Conservation (phyloP, 2,329 filamentous ascomycete species). For the Arachnomyces sp. region DNA sequence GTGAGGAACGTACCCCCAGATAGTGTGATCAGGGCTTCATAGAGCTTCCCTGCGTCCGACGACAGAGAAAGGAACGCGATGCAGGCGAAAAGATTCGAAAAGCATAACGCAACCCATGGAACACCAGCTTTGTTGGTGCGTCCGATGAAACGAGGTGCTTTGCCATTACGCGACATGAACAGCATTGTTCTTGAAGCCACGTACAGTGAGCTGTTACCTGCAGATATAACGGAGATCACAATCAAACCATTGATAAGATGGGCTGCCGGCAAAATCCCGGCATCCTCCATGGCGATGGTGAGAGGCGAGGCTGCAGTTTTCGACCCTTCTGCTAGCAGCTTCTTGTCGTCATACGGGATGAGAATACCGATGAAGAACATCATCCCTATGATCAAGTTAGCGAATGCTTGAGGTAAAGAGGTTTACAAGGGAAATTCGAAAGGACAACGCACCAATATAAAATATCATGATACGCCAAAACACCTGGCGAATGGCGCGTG, state of each 20-base stretch:
- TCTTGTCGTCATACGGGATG: constrained; percentile 59
- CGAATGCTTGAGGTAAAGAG: not conserved
- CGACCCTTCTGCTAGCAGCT: constrained; percentile 52
- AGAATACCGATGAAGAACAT: constrained; percentile 69
- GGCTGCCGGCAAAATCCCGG: constrained; percentile 63
- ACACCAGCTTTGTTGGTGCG: constrained; percentile 58
- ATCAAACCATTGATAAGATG: constrained; percentile 73
- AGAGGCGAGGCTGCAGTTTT: constrained; percentile 63
- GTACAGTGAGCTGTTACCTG: constrained; percentile 68
- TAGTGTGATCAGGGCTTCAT: constrained; percentile 25
- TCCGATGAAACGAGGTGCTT: constrained; percentile 61
- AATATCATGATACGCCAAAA: constrained; percentile 44
- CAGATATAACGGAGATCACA: constrained; percentile 61
- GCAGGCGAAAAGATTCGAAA: constrained; percentile 60
- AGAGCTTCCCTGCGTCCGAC: constrained; percentile 23
- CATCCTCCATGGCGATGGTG: constrained; percentile 65
- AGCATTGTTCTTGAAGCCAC: constrained; percentile 66
- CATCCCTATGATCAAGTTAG: constrained; percentile 37
- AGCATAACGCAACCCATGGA: constrained; percentile 51
- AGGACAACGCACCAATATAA: constrained; percentile 43
- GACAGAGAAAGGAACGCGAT: constrained; percentile 26
- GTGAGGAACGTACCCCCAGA: constrained; percentile 21
- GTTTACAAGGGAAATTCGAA: not conserved
- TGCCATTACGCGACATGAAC: constrained; percentile 65
- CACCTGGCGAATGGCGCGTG: constrained; percentile 34